Percentiles rank a stretch among this genome's conserved stretches.
Evolutionary conservation across 1,284 basidiomycete genomes (phyloP).

Genomic region (Psilocybe mexicana): DNA sequence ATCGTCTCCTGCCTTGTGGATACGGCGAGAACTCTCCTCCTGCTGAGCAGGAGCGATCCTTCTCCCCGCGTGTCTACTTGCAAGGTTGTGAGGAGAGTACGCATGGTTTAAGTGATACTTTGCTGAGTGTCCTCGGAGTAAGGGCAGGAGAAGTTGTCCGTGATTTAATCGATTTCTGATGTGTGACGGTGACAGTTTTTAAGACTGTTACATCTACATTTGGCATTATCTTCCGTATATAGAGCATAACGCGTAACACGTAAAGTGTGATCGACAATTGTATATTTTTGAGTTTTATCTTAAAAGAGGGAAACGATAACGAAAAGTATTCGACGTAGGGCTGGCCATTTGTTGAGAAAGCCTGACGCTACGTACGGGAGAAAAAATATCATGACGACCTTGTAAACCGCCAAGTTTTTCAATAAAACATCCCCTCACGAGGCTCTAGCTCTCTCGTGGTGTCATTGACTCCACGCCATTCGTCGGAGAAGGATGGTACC

Average conservation of each 20-base stretch:
- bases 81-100: conserved; percentile 59
- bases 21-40: conserved; percentile 4
- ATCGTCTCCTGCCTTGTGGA: conserved; percentile 40
- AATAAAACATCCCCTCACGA: conserved; percentile 13
- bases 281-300: no score
- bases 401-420: not conserved
- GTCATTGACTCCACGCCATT: conserved; percentile 15
- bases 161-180: conserved; percentile 28
- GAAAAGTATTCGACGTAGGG: no score
- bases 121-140: conserved; percentile 52
- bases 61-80: conserved; percentile 49
- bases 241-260: no score
- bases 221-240: no score
- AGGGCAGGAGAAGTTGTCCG: conserved; percentile 51
- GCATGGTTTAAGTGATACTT: conserved; percentile 59
- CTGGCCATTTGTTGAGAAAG: no score
- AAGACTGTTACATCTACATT: no score
- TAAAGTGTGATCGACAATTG: no score
- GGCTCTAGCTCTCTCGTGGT: conserved; percentile 3
- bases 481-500: conserved; percentile 22
- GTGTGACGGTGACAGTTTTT: not conserved
- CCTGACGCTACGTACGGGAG: not conserved
- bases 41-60: conserved; percentile 16
- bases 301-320: no score
- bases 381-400: not conserved